Conservation (phyloP, 2,329 filamentous ascomycete species). For the Xylaria sp. region DNA sequence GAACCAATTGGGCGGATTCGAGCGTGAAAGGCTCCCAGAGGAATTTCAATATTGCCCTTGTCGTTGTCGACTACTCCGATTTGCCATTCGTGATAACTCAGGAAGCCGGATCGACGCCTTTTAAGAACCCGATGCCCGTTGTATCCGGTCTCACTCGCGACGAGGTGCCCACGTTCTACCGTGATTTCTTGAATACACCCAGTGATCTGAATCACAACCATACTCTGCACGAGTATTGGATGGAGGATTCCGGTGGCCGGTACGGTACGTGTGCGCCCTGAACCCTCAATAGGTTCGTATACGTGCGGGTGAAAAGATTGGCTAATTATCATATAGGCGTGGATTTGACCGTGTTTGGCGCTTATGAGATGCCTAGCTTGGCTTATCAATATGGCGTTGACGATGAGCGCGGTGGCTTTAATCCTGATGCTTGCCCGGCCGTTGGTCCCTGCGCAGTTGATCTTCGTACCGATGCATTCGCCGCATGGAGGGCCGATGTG, state of each 20-base stretch:
- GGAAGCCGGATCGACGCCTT: conserved; percentile 53
- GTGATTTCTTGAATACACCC: conserved; percentile 56
- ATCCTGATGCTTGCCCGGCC: conserved; percentile 53
- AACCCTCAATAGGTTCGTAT: not conserved
- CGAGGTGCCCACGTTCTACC: conserved; percentile 56
- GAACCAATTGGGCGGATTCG: conserved; percentile 55
- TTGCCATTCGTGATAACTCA: conserved; percentile 55
- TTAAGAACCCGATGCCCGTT: conserved; percentile 54
- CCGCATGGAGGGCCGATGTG: conserved; percentile 56
- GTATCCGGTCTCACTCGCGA: conserved; percentile 49
- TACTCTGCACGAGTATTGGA: conserved; percentile 63
- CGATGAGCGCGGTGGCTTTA: conserved; percentile 48
- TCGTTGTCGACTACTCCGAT: conserved; percentile 58
- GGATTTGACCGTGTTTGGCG: conserved; percentile 57
- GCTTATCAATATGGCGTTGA: conserved; percentile 59
- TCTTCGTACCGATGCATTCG: conserved; percentile 55
- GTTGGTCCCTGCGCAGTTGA: conserved; percentile 51
- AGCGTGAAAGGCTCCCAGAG: conserved; percentile 50
- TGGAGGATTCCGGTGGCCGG: conserved; percentile 59
- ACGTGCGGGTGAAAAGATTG: no score
- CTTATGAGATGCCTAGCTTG: conserved; percentile 54
- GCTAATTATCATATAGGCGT: conserved; percentile 46
- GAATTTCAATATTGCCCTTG: conserved; percentile 62
- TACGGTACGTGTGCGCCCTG: conserved; percentile 34
- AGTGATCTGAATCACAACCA: conserved; percentile 56